These are phyloP conservation scores for Rhodotorula sp. DNA, from an alignment of 1,284 basidiomycete genomes.

Conservation along the genomic window DNA sequence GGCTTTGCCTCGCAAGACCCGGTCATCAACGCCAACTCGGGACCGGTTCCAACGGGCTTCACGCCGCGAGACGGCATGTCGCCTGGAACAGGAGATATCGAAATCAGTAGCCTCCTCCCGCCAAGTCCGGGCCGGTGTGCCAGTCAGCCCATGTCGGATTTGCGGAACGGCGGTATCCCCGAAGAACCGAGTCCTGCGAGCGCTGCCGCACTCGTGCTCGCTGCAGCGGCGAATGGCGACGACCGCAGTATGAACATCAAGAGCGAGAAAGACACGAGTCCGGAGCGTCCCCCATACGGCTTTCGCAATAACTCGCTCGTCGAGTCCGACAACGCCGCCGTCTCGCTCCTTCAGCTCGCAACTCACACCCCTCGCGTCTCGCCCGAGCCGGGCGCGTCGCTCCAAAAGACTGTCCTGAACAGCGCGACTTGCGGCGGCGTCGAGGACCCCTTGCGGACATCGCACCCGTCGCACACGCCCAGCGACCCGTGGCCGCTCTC, in stretches of 20 bases:
- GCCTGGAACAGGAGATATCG: not conserved
- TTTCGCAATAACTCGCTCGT: conserved; percentile 26
- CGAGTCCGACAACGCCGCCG: conserved; percentile 43
- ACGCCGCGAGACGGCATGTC: conserved; percentile 25
- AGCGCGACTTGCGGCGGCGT: not conserved
- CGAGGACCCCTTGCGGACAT: conserved; percentile 24
- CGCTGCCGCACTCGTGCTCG: conserved; percentile 11
- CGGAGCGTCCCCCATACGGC: not conserved
- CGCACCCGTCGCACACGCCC: conserved; percentile 22
- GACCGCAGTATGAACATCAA: not conserved
- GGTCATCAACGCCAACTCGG: not conserved
- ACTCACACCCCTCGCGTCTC: conserved; percentile 38
- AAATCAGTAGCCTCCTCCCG: not conserved
- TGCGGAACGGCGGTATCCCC: conserved; percentile 20
- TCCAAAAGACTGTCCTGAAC: not conserved
- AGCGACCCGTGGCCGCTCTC: conserved; percentile 39
- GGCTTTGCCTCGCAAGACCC: conserved; percentile 16
- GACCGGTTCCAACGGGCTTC: conserved; percentile 10
- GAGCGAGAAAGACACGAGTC: not conserved
- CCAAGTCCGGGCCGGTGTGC: conserved; percentile 2
- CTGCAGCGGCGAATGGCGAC: conserved; percentile 9
- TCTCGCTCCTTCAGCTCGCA: conserved; percentile 41
- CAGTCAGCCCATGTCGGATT: conserved; percentile 25
- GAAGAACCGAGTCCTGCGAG: conserved; percentile 23
- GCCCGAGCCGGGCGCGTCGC: conserved; percentile 31